Conservation (phyloP, 1,284 basidiomycete genomes). For the Pterulicium gracile region DNA sequence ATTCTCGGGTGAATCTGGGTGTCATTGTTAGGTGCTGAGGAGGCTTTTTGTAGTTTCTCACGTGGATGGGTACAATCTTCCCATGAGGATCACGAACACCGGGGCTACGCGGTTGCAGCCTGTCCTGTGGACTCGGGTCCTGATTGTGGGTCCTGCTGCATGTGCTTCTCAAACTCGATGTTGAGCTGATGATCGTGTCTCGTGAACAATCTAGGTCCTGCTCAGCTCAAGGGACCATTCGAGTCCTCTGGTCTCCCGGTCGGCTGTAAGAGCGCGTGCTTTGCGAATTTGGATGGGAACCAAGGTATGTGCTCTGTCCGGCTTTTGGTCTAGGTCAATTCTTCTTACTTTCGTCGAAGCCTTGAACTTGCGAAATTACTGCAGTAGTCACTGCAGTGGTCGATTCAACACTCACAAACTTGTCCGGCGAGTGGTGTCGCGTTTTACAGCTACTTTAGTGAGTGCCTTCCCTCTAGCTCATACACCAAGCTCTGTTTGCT, state of each 20-base stretch:
- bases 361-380: neutral
- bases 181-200: too few species aligned
- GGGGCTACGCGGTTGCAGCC: constrained; percentile 36
- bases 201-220: constrained; percentile 14
- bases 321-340: neutral
- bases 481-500: neutral
- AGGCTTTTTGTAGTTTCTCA: constrained; percentile 22
- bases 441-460: constrained; percentile 38
- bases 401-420: constrained; percentile 14
- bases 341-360: neutral
- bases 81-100: constrained; percentile 41
- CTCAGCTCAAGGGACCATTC: constrained; percentile 14
- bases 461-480: constrained; percentile 8
- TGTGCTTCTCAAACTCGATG: too few species aligned
- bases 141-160: too few species aligned
- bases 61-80: constrained; percentile 53
- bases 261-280: constrained; percentile 17
- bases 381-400: constrained; percentile 10
- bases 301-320: neutral
- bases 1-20: neutral
- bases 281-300: neutral
- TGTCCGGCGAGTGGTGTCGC: constrained; percentile 32
- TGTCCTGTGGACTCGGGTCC: constrained; percentile 46
- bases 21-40: neutral
- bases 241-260: constrained; percentile 21